Evolutionary conservation across 2,329 filamentous ascomycete species (phyloP).

Genomic region (Drechslerella stenobrocha): DNA sequence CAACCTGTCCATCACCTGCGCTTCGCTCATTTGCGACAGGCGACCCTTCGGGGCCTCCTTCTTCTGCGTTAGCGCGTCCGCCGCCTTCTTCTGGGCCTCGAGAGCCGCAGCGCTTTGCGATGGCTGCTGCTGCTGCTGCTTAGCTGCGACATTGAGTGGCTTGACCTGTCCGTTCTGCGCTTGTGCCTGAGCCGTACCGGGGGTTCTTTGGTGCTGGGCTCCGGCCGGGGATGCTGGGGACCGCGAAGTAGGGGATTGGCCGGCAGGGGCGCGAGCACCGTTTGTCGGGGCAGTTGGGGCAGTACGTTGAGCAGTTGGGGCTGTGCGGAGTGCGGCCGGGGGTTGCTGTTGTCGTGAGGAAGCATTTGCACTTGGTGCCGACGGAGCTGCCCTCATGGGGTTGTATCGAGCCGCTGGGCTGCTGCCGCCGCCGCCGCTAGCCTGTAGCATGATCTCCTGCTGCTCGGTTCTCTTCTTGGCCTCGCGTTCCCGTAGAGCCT

Average conservation of each 20-base stretch:
- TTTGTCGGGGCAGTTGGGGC: constrained; percentile 71
- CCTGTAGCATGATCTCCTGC: constrained; percentile 68
- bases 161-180: constrained; percentile 62
- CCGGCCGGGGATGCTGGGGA: constrained; percentile 51
- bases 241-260: constrained; percentile 42
- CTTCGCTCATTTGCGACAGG: constrained; percentile 98
- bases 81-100: constrained; percentile 69
- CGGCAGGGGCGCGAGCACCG: constrained; percentile 40
- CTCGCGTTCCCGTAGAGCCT: constrained; percentile 54
- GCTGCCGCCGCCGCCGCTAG: constrained; percentile 66
- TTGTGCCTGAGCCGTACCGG: constrained; percentile 54
- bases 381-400: constrained; percentile 79
- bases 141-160: constrained; percentile 75
- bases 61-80: constrained; percentile 84
- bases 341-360: constrained; percentile 62
- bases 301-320: constrained; percentile 70
- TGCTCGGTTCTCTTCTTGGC: constrained; percentile 79
- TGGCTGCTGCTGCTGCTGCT: constrained; percentile 55
- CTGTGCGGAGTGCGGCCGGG: constrained; percentile 59
- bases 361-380: constrained; percentile 65
- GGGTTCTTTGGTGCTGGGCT: constrained; percentile 49
- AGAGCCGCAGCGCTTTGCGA: constrained; percentile 61
- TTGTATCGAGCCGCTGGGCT: constrained; percentile 73
- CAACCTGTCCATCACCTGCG: constrained; percentile 93
- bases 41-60: constrained; percentile 78